Conservation (phyloP, 1,284 basidiomycete species). For the Schizophyllum amplum region DNA sequence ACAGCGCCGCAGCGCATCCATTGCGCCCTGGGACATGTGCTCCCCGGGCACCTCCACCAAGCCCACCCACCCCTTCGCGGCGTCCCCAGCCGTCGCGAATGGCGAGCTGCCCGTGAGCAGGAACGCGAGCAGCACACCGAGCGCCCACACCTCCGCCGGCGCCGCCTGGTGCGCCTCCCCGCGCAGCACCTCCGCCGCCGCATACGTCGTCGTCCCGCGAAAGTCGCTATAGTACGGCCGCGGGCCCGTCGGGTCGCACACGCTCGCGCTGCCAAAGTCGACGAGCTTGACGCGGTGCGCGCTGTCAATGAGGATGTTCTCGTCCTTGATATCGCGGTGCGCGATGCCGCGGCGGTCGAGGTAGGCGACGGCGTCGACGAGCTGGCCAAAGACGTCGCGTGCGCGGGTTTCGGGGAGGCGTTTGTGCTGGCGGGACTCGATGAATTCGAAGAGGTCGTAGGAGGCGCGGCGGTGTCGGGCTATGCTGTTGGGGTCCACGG, state of each 20-base stretch:
- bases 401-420: conserved; percentile 72
- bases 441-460: conserved; percentile 90
- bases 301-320: conserved; percentile 82
- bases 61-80: conserved; percentile 44
- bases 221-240: conserved; percentile 69
- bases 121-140: conserved; percentile 85
- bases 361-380: conserved; percentile 82
- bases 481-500: conserved; percentile 21
- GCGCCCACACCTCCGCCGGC: conserved; percentile 85
- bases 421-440: conserved; percentile 77
- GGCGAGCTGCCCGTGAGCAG: conserved; percentile 81
- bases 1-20: conserved; percentile 66
- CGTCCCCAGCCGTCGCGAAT: conserved; percentile 70
- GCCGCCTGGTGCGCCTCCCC: conserved; percentile 69
- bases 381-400: conserved; percentile 78
- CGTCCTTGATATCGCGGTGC: conserved; percentile 93
- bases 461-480: conserved; percentile 67
- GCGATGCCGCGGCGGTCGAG: conserved; percentile 72
- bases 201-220: conserved; percentile 79
- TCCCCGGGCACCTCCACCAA: conserved; percentile 29
- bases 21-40: conserved; percentile 31
- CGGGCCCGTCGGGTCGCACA: conserved; percentile 58
- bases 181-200: conserved; percentile 75
- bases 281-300: conserved; percentile 84
- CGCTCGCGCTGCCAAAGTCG: conserved; percentile 86